Conservation (phyloP, 495 filamentous ascomycete genomes). For the Penicillium angulare region DNA sequence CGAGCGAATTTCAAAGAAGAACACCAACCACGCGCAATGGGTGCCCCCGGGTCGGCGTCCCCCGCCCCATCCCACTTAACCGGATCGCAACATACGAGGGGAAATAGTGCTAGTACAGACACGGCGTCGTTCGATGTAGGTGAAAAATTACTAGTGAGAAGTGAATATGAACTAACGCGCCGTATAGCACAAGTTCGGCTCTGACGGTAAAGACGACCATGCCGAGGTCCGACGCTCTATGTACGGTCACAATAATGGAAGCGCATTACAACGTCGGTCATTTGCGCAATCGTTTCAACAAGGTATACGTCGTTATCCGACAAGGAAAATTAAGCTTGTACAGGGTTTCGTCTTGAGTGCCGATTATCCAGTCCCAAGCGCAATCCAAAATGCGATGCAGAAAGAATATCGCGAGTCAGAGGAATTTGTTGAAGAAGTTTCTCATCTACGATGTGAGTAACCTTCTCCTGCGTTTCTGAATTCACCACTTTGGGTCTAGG, state of each 20-base stretch:
- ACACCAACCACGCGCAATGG: neutral
- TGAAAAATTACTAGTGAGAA: neutral
- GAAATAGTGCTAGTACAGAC: neutral
- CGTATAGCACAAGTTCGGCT: neutral
- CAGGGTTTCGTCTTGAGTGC: conserved; percentile 93
- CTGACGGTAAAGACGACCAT: neutral
- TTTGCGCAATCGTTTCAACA: neutral
- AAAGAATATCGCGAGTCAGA: conserved; percentile 85
- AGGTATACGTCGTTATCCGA: conserved; percentile 71
- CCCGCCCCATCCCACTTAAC: neutral
- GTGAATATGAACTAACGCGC: neutral
- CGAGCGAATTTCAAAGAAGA: neutral
- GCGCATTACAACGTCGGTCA: neutral
- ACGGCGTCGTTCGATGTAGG: neutral
- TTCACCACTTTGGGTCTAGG: no score
- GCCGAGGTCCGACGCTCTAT: neutral
- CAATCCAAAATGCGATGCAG: conserved; percentile 94
- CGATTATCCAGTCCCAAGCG: conserved; percentile 94
- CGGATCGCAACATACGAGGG: neutral
- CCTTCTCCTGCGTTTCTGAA: no score
- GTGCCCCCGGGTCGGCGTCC: neutral
- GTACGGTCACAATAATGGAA: neutral
- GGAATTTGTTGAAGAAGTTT: conserved; percentile 83
- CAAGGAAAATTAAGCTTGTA: conserved; percentile 91
- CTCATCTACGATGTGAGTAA: conserved; percentile 83